Evolutionary conservation across 768 basidiomycete genomes (phyloP).

Genomic region (Lentinus tigrinus): DNA sequence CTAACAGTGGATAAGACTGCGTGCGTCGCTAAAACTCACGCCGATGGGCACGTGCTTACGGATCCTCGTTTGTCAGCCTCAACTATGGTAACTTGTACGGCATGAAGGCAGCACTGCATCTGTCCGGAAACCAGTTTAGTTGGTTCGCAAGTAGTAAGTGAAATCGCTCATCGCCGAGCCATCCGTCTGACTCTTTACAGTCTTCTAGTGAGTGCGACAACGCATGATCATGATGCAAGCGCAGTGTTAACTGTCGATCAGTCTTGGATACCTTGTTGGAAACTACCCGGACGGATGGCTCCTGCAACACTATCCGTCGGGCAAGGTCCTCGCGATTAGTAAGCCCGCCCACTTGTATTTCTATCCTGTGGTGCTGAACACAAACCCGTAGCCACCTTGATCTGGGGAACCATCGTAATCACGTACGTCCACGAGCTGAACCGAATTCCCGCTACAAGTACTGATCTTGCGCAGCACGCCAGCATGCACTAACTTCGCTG

Average conservation of each 20-base stretch:
- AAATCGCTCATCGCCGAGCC: background rate
- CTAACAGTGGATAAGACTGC: slow-evolving; percentile 32
- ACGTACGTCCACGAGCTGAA: background rate
- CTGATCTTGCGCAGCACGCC: slow-evolving; percentile 3
- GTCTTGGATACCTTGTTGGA: slow-evolving; percentile 30
- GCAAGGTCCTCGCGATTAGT: slow-evolving; percentile 18
- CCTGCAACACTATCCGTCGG: slow-evolving; percentile 26
- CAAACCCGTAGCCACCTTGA: slow-evolving; percentile 22
- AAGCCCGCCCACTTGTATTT: background rate
- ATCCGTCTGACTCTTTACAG: slow-evolving; percentile 14
- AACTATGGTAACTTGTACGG: slow-evolving; percentile 33
- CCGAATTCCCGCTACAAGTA: too few relatives aligned
- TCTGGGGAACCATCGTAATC: slow-evolving; percentile 36
- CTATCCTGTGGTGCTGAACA: slow-evolving; percentile 4
- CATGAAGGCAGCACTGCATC: slow-evolving; percentile 21
- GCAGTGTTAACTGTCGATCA: background rate
- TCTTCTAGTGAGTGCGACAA: slow-evolving; percentile 12
- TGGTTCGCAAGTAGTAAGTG: slow-evolving; percentile 19
- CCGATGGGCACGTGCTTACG: background rate
- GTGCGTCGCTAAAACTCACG: background rate
- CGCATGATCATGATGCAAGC: too few relatives aligned
- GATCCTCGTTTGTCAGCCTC: slow-evolving; percentile 8
- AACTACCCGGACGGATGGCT: slow-evolving; percentile 31
- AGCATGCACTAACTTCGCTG: slow-evolving; percentile 14
- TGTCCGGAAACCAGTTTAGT: slow-evolving; percentile 14